A percentile compares a stretch with the other conserved stretches of the same genome.
Evolutionary conservation across 305 asterid genomes (phyloP).

Genomic region (Galium porrigens): DNA sequence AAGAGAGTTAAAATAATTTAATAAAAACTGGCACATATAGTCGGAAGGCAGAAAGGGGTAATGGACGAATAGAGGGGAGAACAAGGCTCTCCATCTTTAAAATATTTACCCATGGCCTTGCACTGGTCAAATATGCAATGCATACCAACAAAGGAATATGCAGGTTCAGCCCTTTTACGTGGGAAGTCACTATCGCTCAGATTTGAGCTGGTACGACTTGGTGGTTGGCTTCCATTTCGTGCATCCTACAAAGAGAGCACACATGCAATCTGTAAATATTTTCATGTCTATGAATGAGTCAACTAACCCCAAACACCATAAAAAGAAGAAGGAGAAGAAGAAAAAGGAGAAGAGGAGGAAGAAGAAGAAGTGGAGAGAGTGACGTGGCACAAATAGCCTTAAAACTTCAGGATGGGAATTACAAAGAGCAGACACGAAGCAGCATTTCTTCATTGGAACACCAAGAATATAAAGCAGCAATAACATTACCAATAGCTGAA

Average conservation of each 20-base stretch:
- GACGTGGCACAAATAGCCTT: neutral
- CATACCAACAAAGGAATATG: conserved; percentile 95
- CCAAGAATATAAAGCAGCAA: neutral
- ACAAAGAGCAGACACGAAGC: neutral
- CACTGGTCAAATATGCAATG: conserved; percentile 91
- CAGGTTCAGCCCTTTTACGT: conserved; percentile 65
- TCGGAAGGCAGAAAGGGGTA: neutral
- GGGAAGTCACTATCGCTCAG: conserved; percentile 51
- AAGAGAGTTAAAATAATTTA: conserved; percentile 17
- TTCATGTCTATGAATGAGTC: neutral
- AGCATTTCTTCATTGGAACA: neutral
- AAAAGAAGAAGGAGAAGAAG: too few relatives aligned
- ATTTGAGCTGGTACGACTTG: conserved; percentile 60
- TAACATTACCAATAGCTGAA: neutral
- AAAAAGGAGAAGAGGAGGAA: neutral
- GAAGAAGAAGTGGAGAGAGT: neutral
- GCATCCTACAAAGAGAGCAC: conserved; percentile 36
- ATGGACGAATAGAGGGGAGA: neutral
- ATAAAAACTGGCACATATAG: conserved; percentile 9
- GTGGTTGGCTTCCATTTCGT: conserved; percentile 41
- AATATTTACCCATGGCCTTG: conserved; percentile 82
- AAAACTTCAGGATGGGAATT: neutral
- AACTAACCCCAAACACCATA: neutral
- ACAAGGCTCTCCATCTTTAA: conserved; percentile 13
- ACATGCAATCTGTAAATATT: conserved; percentile 1